Percentiles rank a stretch among this genome's conserved stretches.
Evolutionary conservation across 768 basidiomycete species (phyloP).

Genomic region (Naganishia vaughanmartiniae): DNA sequence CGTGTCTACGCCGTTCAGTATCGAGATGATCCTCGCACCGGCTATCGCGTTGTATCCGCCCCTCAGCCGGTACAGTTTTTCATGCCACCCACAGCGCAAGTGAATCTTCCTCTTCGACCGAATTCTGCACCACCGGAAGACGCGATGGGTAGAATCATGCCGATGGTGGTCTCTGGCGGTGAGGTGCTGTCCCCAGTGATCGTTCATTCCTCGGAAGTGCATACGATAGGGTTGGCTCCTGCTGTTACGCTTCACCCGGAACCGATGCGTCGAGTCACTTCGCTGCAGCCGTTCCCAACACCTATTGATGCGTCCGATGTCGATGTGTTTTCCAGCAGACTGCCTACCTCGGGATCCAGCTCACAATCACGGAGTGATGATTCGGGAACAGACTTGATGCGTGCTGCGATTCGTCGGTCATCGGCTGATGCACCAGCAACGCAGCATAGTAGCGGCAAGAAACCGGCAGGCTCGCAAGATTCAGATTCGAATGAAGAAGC

Average conservation of each 20-base stretch:
- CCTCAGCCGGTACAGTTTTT: constrained; percentile 19
- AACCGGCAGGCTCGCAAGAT: constrained; percentile 2
- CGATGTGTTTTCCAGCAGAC: constrained; percentile 20
- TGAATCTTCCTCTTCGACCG: not conserved
- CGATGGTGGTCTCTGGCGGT: not conserved
- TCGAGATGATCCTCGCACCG: constrained; percentile 9
- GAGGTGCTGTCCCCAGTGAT: constrained; percentile 2
- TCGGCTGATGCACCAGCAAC: constrained; percentile 8
- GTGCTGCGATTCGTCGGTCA: constrained; percentile 7
- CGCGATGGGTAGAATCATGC: not conserved
- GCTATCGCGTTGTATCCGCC: constrained; percentile 16
- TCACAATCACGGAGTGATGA: not conserved
- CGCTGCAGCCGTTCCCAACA: not conserved
- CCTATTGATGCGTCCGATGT: not conserved
- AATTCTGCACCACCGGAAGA: constrained; percentile 18
- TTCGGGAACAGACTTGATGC: not conserved
- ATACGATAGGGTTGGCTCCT: not conserved
- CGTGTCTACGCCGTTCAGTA: constrained; percentile 19
- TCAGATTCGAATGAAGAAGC: constrained; percentile 32
- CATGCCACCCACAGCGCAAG: not conserved
- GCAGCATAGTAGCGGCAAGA: not conserved
- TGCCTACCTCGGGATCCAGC: not conserved
- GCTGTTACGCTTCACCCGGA: constrained; percentile 1
- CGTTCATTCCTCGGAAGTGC: constrained; percentile 6
- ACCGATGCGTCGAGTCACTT: constrained; percentile 12